Percentiles rank a stretch among this genome's conserved stretches.
Evolutionary conservation across 1,284 basidiomycete species (phyloP).

Genomic region (Gomphus bonarii): DNA sequence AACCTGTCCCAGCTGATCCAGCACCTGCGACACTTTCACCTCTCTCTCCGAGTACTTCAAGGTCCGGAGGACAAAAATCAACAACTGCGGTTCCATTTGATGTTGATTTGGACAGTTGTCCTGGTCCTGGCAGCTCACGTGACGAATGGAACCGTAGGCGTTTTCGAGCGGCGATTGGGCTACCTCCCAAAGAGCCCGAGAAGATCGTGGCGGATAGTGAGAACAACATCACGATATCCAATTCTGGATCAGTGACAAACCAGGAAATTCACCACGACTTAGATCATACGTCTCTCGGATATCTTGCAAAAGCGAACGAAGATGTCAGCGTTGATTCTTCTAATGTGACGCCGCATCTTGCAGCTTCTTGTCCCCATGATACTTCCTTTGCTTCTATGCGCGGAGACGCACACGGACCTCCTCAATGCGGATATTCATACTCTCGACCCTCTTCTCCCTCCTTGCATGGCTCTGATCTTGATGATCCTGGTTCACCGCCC

Average conservation of each 20-base stretch:
- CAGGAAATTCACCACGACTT: neutral
- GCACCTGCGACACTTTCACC: neutral
- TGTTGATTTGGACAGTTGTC: neutral
- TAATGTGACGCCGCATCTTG: too few species aligned
- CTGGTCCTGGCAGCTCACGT: neutral
- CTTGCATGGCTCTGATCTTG: neutral
- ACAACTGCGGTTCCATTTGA: neutral
- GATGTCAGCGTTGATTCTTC: too few species aligned
- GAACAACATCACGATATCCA: neutral
- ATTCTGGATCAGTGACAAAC: neutral
- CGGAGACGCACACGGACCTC: neutral
- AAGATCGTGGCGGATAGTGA: neutral
- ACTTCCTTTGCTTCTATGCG: neutral
- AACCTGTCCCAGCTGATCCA: neutral
- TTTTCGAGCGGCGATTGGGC: neutral
- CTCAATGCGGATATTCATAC: too few species aligned
- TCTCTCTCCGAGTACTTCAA: neutral
- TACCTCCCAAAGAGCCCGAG: neutral
- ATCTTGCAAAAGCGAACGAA: neutral
- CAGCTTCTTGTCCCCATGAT: neutral
- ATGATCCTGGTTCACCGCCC: conserved; percentile 1
- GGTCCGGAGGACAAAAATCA: neutral
- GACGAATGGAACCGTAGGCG: neutral
- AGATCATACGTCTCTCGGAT: neutral
- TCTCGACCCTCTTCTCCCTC: neutral